Evolutionary conservation across 495 filamentous ascomycete genomes (phyloP).

Genomic region (Wilcoxina mikolae): DNA sequence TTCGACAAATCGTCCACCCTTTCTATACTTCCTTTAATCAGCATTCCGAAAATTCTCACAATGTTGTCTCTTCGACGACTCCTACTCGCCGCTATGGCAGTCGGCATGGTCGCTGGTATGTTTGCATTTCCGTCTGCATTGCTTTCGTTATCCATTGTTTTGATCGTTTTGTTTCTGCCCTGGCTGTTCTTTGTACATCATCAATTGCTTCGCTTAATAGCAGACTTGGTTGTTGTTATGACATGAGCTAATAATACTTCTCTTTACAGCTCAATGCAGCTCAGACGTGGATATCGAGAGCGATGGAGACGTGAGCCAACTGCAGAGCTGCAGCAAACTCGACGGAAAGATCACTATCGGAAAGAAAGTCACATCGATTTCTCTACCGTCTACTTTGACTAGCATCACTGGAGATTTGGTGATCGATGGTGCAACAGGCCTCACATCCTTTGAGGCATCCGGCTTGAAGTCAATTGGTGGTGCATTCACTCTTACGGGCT

Average conservation of each 20-base stretch:
- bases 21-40: conserved; percentile 14
- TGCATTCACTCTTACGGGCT: conserved; percentile 48
- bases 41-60: conserved; percentile 25
- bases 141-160: neutral
- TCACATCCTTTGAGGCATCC: conserved; percentile 37
- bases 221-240: too few species aligned
- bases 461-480: conserved; percentile 39
- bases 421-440: conserved; percentile 40
- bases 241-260: conserved; percentile 34
- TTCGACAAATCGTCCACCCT: neutral
- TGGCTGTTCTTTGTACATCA: neutral
- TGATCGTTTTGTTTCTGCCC: too few species aligned
- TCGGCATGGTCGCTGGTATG: conserved; percentile 53
- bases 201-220: neutral
- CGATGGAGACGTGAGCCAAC: conserved; percentile 53
- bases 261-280: conserved; percentile 18
- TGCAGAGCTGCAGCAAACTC: conserved; percentile 52
- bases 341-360: conserved; percentile 56
- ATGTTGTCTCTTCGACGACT: conserved; percentile 62
- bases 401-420: conserved; percentile 56
- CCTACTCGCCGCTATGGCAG: conserved; percentile 58
- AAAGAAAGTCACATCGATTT: conserved; percentile 35
- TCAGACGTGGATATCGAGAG: conserved; percentile 44
- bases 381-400: conserved; percentile 43
- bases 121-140: conserved; percentile 19